Evolutionary conservation across 371 early-diverging fungal genomes (phyloP).

Genomic region (Rhizopus microsporus): DNA sequence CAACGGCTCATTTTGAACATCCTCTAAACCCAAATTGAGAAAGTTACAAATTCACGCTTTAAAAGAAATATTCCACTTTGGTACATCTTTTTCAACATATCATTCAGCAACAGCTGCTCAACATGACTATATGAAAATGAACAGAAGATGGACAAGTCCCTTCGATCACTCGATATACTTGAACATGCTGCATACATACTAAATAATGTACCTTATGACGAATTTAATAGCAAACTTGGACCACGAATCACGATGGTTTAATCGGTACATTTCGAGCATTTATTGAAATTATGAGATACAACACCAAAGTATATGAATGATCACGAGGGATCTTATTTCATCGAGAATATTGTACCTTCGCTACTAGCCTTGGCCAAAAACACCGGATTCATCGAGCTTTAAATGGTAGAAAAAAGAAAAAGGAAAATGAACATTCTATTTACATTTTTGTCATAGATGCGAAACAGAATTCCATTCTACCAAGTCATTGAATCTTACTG

Average conservation of each 20-base stretch:
- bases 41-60: slow-evolving; percentile 3
- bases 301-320: slow-evolving; percentile 11
- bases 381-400: slow-evolving; percentile 19
- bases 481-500: slow-evolving; percentile 5
- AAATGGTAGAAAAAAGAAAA: slow-evolving; percentile 16
- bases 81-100: slow-evolving; percentile 9
- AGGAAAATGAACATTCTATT: slow-evolving; percentile 1
- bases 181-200: slow-evolving; percentile 11
- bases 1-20: slow-evolving; percentile 1
- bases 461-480: slow-evolving; percentile 15
- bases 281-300: slow-evolving; percentile 17
- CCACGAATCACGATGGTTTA: slow-evolving; percentile 10
- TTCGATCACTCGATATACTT: slow-evolving; percentile 14
- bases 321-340: slow-evolving; percentile 16
- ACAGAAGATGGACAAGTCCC: slow-evolving; percentile 16
- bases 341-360: slow-evolving; percentile 15
- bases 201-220: slow-evolving; percentile 9
- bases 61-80: slow-evolving; percentile 18
- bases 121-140: slow-evolving; percentile 12
- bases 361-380: slow-evolving; percentile 17
- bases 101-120: slow-evolving; percentile 3
- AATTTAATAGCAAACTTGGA: slow-evolving; percentile 16
- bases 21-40: slow-evolving; percentile 15
- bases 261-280: slow-evolving; percentile 3
- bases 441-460: slow-evolving; percentile 12